These are phyloP conservation scores for Phytophthora crassamura DNA, from an alignment of 352 stramenopile species.

Conservation along the genomic window DNA sequence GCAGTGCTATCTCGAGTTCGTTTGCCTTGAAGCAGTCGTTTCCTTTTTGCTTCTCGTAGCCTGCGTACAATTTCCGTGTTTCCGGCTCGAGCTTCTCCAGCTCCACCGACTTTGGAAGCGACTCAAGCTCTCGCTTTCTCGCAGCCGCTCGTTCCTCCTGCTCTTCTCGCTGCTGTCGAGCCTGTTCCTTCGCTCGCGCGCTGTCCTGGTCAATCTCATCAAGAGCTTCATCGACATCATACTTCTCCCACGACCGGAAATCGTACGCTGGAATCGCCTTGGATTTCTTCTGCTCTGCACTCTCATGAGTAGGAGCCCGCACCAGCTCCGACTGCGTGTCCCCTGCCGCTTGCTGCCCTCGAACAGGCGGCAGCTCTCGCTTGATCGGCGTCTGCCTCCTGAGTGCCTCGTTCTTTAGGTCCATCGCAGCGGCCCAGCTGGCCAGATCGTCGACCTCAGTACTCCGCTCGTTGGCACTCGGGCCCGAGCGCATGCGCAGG, in stretches of 20 bases:
- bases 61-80: conserved; percentile 64
- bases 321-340: conserved; percentile 8
- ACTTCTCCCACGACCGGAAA: conserved; percentile 93
- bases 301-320: not conserved
- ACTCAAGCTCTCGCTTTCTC: conserved; percentile 62
- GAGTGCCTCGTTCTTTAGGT: conserved; percentile 61
- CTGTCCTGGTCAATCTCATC: conserved; percentile 74
- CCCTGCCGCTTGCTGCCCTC: conserved; percentile 41
- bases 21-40: conserved; percentile 92
- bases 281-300: conserved; percentile 25
- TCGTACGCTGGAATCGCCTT: conserved; percentile 87
- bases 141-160: conserved; percentile 46
- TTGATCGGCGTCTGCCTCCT: conserved; percentile 39
- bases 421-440: conserved; percentile 67
- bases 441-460: conserved; percentile 67
- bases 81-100: conserved; percentile 55
- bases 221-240: conserved; percentile 87
- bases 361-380: conserved; percentile 56
- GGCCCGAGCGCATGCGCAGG: conserved; percentile 61
- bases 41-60: conserved; percentile 92
- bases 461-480: conserved; percentile 60
- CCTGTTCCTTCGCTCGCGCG: conserved; percentile 43
- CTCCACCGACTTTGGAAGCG: conserved; percentile 65
- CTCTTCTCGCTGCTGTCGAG: conserved; percentile 38
- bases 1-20: conserved; percentile 85